Evolutionary conservation across 225 moss, liverwort and hornwort genomes (phyloP).

Genomic region (Polytrichum formosum): DNA sequence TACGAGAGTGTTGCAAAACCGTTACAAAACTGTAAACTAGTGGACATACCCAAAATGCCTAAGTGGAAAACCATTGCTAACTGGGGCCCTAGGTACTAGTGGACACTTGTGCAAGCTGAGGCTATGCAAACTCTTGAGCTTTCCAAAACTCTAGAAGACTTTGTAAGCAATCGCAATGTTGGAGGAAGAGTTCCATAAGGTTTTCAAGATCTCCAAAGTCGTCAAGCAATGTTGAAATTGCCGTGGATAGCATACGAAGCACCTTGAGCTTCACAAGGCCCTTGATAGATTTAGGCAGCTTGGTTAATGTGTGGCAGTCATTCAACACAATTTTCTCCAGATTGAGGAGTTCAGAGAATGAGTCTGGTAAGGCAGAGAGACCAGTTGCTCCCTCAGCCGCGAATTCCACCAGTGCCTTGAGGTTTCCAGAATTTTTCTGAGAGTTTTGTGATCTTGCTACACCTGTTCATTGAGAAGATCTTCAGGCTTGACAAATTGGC

Average conservation of each 20-base stretch:
- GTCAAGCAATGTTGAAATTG: constrained; percentile 6
- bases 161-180: not conserved
- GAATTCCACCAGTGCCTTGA: constrained; percentile 11
- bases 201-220: constrained; percentile 24
- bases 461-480: constrained; percentile 19
- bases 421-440: constrained; percentile 17
- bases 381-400: constrained; percentile 12
- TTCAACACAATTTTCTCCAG: constrained; percentile 14
- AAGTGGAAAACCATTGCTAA: too few species aligned
- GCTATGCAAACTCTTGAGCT: not conserved
- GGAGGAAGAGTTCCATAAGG: not conserved
- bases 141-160: not conserved
- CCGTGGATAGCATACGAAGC: not conserved
- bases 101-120: not conserved
- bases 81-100: too few species aligned
- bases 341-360: constrained; percentile 22
- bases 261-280: constrained; percentile 18
- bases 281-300: constrained; percentile 26
- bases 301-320: not conserved
- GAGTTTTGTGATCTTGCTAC: constrained; percentile 8
- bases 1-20: too few species aligned
- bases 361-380: constrained; percentile 24
- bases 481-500: constrained; percentile 16
- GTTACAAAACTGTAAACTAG: too few species aligned
- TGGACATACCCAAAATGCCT: too few species aligned